phyloP scores from a whole-genome alignment of 139 green algal species.

The Closterium sp. region DNA sequence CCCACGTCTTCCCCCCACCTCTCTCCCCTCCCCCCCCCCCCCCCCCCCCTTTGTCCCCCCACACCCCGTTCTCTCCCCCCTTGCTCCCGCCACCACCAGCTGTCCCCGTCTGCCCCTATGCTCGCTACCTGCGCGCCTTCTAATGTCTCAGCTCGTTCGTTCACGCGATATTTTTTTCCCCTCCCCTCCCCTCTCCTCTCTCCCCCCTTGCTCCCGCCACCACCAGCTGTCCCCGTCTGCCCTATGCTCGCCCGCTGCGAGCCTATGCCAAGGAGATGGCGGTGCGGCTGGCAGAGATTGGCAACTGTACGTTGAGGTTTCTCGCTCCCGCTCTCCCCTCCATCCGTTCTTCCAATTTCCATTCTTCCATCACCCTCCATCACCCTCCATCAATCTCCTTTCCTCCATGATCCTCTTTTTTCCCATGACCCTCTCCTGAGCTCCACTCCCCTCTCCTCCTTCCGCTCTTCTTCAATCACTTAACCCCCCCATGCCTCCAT shows the following conservation, averaged over 20 bases:
- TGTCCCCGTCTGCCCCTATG: neutral
- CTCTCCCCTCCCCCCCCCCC: neutral
- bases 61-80: neutral
- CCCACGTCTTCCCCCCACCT: neutral
- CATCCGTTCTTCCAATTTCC: too few species aligned
- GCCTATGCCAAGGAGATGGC: constrained; percentile 34
- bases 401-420: too few species aligned
- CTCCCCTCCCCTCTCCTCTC: neutral
- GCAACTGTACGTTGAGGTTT: neutral
- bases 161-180: neutral
- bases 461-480: neutral
- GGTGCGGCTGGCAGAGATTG: constrained; percentile 12
- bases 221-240: constrained; percentile 28
- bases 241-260: constrained; percentile 28
- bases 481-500: neutral
- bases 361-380: too few species aligned
- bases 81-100: neutral
- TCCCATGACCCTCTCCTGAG: neutral
- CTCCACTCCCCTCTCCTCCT: neutral
- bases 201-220: neutral
- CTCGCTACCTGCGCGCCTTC: too few species aligned
- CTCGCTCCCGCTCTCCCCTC: too few species aligned
- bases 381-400: too few species aligned
- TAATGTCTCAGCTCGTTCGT: neutral
- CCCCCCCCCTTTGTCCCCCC: too few species aligned